phyloP scores from a whole-genome alignment of 176 grass and related monocot genomes.

The Juncus effusus region DNA sequence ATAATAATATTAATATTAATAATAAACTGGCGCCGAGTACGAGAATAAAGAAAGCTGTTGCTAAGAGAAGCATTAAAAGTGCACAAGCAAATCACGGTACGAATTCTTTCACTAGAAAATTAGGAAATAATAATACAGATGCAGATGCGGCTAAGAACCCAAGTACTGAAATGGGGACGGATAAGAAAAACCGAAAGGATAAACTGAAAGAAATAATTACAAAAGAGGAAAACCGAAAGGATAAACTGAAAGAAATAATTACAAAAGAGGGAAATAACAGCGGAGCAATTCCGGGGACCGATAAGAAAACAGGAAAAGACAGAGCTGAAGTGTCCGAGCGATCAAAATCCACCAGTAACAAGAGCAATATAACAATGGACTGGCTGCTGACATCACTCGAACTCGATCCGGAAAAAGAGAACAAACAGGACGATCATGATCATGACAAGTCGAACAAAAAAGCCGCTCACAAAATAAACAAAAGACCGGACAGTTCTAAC shows the following conservation, averaged over 20 bases:
- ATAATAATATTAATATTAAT: constrained; percentile 19
- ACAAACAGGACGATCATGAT: constrained; percentile 27
- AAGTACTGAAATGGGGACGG: too few relatives aligned
- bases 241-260: not conserved
- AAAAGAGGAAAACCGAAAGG: constrained; percentile 14
- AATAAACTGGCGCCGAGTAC: constrained; percentile 13
- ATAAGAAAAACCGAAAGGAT: not conserved
- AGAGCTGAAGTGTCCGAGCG: constrained; percentile 17
- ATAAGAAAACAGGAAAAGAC: constrained; percentile 1
- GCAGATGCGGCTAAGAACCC: constrained; percentile 8
- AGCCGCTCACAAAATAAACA: constrained; percentile 18
- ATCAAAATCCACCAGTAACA: constrained; percentile 36
- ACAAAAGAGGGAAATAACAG: not conserved
- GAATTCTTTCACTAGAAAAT: constrained; percentile 23
- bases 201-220: not conserved
- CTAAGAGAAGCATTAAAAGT: constrained; percentile 55
- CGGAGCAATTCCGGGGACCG: too few relatives aligned
- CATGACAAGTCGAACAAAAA: not conserved
- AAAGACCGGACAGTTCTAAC: constrained; percentile 21
- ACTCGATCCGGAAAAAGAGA: constrained; percentile 62
- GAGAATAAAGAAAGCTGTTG: constrained; percentile 49
- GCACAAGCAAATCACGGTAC: constrained; percentile 26
- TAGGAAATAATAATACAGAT: constrained; percentile 38
- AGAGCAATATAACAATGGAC: constrained; percentile 35
- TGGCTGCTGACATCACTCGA: constrained; percentile 23